phyloP scores from a whole-genome alignment of 2,329 filamentous ascomycete species.

The Pseudocercospora crystallina region DNA sequence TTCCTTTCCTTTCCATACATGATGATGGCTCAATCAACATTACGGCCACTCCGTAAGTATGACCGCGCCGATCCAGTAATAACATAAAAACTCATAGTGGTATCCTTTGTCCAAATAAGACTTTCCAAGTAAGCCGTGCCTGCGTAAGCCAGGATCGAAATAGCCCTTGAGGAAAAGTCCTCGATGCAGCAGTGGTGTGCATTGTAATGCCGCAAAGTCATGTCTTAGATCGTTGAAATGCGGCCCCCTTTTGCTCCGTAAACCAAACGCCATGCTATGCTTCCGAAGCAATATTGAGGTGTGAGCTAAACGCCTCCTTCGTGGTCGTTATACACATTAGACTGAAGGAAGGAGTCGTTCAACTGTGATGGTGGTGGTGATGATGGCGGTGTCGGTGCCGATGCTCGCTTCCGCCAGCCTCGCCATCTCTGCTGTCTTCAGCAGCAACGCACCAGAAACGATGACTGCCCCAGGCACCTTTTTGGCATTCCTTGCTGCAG shows the following conservation, averaged over 20 bases:
- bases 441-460: constrained; percentile 94
- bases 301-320: constrained; percentile 2
- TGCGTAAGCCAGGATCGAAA: not conserved
- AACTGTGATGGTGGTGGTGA: constrained; percentile 22
- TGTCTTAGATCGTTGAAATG: constrained; percentile 8
- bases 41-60: too few species aligned
- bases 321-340: constrained; percentile 14
- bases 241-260: not conserved
- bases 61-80: too few species aligned
- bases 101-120: constrained; percentile 12
- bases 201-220: not conserved
- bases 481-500: constrained; percentile 99
- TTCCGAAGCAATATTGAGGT: not conserved
- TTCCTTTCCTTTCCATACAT: too few species aligned
- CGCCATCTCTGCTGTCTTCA: constrained; percentile 39
- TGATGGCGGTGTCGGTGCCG: constrained; percentile 28
- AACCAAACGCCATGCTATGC: constrained; percentile 7
- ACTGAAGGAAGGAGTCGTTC: not conserved
- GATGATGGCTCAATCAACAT: too few species aligned
- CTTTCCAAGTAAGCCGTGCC: constrained; percentile 4
- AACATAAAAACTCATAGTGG: constrained; percentile 10
- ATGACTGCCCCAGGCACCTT: constrained; percentile 97
- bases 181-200: too few species aligned
- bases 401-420: constrained; percentile 27
- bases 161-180: not conserved